Evolutionary conservation across 441 rosid genomes (phyloP), one percentile per base, ranked within the genome.

Genomic region (Raphanus hybrid): DNA sequence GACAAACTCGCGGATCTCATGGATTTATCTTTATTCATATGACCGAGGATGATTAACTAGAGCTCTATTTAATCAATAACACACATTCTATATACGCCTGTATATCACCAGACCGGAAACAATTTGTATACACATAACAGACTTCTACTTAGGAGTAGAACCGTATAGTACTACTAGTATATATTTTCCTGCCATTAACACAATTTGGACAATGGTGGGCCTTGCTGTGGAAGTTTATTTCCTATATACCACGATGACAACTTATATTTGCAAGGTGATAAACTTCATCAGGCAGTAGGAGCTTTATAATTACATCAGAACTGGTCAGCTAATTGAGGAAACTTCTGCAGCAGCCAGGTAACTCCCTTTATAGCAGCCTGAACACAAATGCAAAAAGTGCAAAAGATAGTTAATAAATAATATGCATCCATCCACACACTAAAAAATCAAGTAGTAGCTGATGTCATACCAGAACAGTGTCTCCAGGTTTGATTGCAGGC

Each of bases 401-500:
- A 45, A 52, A 26, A 26, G 43, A 57, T 48, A n/a, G 43, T 54
- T 5, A 18, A 55, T 52, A 14, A 52, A 67, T 32, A 9, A 41
- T 8, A 41, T 52, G 29, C 65, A 20, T 8, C 23, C 54, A 27
- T 59, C 10, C 0, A 59, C 37, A 50, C 71, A 64, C 10, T 35
- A 35, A 35, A 34, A 35, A 34, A 23, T n/a, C 7, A 15, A 37
- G 3, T 20, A 35, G 65, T 45, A 57, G 35, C 37, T 75, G 8
- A 71, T 39, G 6, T 70, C 86, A 93, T 86, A 93, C 98, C 93
- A 91, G 66, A 78, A 92, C 90, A 12, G 92, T 71, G 74, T 88
- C 92, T 81, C 98, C 98, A 52, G 97, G 96, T 84, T 94, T 94
- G 78, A 91, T 75, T 69, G 97, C 92, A 65, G 97, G 97, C 84